Percentiles rank a stretch among this genome's conserved stretches.
Conservation (phyloP, 2,329 filamentous ascomycete species). For the Emericellopsis cladophorae region DNA sequence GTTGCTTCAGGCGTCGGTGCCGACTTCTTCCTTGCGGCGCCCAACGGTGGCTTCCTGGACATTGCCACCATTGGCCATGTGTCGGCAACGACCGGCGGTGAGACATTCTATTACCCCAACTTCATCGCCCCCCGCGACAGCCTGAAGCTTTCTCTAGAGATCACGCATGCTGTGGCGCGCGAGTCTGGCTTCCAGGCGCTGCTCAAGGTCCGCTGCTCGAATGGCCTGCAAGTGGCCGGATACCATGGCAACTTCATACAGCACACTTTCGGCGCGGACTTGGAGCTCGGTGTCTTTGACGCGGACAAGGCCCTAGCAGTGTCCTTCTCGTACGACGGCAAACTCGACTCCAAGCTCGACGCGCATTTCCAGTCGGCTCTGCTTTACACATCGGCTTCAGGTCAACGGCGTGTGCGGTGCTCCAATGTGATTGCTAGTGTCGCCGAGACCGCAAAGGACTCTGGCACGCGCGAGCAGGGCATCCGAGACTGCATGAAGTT, state of each 20-base stretch:
- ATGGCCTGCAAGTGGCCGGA: slow-evolving; percentile 82
- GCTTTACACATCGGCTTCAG: slow-evolving; percentile 83
- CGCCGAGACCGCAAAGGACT: slow-evolving; percentile 47
- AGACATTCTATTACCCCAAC: slow-evolving; percentile 94
- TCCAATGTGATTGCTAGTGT: slow-evolving; percentile 90
- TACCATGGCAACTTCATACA: slow-evolving; percentile 97
- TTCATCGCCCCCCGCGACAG: slow-evolving; percentile 81
- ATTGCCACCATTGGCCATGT: slow-evolving; percentile 89
- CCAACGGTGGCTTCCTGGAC: slow-evolving; percentile 82
- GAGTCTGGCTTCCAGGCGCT: slow-evolving; percentile 92
- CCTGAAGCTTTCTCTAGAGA: slow-evolving; percentile 71
- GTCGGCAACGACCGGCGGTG: slow-evolving; percentile 79
- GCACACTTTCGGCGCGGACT: slow-evolving; percentile 85
- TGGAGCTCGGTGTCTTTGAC: slow-evolving; percentile 87
- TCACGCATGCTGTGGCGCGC: slow-evolving; percentile 73
- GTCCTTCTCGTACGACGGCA: slow-evolving; percentile 89
- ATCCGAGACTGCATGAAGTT: slow-evolving; percentile 80
- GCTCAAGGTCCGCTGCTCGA: slow-evolving; percentile 98
- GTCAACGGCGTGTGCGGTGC: slow-evolving; percentile 82
- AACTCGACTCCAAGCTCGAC: slow-evolving; percentile 91
- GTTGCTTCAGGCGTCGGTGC: slow-evolving; percentile 75
- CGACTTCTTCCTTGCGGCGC: slow-evolving; percentile 90
- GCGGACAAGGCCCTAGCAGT: slow-evolving; percentile 88
- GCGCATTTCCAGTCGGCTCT: slow-evolving; percentile 95
- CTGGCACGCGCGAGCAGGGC: slow-evolving; percentile 29